phyloP scores from a whole-genome alignment of 2,329 filamentous ascomycete species.

The Fusarium annulatum region DNA sequence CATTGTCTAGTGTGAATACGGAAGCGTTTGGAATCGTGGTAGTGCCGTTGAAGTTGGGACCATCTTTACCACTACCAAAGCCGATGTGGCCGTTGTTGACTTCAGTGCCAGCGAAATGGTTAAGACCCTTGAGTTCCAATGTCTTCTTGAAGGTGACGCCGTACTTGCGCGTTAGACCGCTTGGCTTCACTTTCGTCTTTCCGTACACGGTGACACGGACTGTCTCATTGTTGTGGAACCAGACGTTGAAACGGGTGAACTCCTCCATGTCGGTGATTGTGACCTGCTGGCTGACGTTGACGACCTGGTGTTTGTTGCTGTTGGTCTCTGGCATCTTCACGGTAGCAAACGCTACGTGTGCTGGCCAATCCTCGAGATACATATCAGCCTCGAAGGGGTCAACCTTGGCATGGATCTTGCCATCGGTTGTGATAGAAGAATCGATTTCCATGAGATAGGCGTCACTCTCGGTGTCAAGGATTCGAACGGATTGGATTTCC shows the following conservation, averaged over 20 bases:
- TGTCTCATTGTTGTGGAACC: constrained; percentile 62
- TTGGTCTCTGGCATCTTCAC: constrained; percentile 65
- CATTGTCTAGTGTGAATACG: constrained; percentile 71
- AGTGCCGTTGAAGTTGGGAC: constrained; percentile 70
- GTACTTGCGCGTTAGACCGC: constrained; percentile 60
- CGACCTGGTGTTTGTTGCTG: constrained; percentile 58
- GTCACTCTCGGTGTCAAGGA: constrained; percentile 58
- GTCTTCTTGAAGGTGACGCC: constrained; percentile 67
- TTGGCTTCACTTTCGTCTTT: constrained; percentile 62
- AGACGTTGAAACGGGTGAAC: constrained; percentile 66
- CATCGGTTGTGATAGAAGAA: constrained; percentile 64
- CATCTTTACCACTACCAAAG: constrained; percentile 52
- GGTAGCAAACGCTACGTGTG: constrained; percentile 61
- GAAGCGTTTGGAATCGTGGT: constrained; percentile 73
- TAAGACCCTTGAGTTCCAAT: constrained; percentile 61
- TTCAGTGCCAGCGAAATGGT: constrained; percentile 65
- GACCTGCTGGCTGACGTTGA: constrained; percentile 64
- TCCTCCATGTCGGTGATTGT: constrained; percentile 59
- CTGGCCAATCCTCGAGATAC: constrained; percentile 63
- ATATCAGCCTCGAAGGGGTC: constrained; percentile 63
- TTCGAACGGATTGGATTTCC: constrained; percentile 61
- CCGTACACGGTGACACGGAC: constrained; percentile 64
- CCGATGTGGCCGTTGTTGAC: constrained; percentile 63
- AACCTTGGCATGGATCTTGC: constrained; percentile 63
- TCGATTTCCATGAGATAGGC: constrained; percentile 65